Evolutionary conservation across 805 yeast genomes (phyloP), one percentile per base, ranked within the genome.

Genomic region (Limtongozyma cylindracea): DNA sequence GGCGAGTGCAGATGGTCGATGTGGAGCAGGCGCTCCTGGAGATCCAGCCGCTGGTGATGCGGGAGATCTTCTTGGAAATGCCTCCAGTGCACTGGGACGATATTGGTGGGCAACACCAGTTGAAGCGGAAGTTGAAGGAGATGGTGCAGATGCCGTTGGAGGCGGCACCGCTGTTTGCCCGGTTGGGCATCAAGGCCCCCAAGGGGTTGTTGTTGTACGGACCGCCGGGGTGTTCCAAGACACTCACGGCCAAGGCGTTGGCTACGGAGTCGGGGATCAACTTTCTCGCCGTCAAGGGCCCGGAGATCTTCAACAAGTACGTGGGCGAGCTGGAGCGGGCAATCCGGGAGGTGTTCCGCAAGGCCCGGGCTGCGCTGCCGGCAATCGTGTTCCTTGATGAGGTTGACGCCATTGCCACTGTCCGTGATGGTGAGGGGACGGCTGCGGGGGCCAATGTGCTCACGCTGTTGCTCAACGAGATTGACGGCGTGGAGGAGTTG

Each of bases 141-240:
- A 84, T 84, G 49, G 84, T 88, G 13, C 92, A 80, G 38, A 51
- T 91, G 34, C 99, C 99, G 1, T 47, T 88, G 14, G 71, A 70
- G 25, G 84, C 88, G 2, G 56, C 74, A 0, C 80, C 65, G 1
- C 56, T 91, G 0, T 88, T 88, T 40, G 51, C 52, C 11, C 50
- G 59, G 19, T 51, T 88, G 9, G 96, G 96, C 0, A 69, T 88
- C 3, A 52, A 61, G 19, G 80, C 96, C 0, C 99, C 99, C 3
- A 73, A 77, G 31, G 99, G 99, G 17, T 72, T 88, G 2, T 44
- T 88, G 21, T 50, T 88, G 11, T 88, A 88, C 42, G 99, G 99
- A 0, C 99, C 99, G 1, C 96, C 98, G 0, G 98, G 98, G 10
- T 84, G 96, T 48, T 82, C 95, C 8, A 84, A 84, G 36, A 84